phyloP scores from a whole-genome alignment of 805 yeast species.

The Metschnikowia santaceciliae region DNA sequence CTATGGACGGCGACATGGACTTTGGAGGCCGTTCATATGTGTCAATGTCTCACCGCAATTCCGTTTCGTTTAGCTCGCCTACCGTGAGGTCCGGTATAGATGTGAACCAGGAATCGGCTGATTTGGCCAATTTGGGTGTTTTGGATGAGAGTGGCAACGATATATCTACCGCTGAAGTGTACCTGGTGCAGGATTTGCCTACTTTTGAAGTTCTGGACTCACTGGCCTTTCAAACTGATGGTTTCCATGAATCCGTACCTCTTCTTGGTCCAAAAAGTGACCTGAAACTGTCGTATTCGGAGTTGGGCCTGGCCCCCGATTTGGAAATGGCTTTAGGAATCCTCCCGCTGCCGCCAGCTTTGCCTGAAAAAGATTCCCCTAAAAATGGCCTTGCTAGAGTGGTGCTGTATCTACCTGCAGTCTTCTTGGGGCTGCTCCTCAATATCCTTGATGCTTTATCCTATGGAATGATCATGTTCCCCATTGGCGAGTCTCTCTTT shows the following conservation, averaged over 20 bases:
- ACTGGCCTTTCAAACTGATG: neutral
- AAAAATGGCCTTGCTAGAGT: constrained; percentile 31
- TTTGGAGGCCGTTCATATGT: constrained; percentile 41
- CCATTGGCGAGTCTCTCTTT: constrained; percentile 77
- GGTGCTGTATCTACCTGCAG: constrained; percentile 64
- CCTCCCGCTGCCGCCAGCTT: constrained; percentile 6
- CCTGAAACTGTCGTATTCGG: constrained; percentile 4
- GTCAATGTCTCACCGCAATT: constrained; percentile 26
- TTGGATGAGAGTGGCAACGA: constrained; percentile 26
- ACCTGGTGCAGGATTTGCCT: constrained; percentile 9
- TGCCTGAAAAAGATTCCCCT: constrained; percentile 1
- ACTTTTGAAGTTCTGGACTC: constrained; percentile 4
- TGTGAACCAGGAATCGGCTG: constrained; percentile 56
- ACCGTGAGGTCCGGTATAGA: constrained; percentile 45
- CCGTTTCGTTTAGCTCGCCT: constrained; percentile 34
- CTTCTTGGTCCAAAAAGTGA: neutral
- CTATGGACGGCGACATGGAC: constrained; percentile 17
- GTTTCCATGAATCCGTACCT: neutral
- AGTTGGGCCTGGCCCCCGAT: constrained; percentile 1
- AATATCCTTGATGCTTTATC: constrained; percentile 91
- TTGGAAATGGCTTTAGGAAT: constrained; percentile 9
- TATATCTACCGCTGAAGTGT: constrained; percentile 10
- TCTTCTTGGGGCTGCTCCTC: constrained; percentile 75
- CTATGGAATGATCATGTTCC: constrained; percentile 97
- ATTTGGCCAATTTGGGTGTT: constrained; percentile 54